Conservation (phyloP, 768 basidiomycete species). For the Mycena galopus region DNA sequence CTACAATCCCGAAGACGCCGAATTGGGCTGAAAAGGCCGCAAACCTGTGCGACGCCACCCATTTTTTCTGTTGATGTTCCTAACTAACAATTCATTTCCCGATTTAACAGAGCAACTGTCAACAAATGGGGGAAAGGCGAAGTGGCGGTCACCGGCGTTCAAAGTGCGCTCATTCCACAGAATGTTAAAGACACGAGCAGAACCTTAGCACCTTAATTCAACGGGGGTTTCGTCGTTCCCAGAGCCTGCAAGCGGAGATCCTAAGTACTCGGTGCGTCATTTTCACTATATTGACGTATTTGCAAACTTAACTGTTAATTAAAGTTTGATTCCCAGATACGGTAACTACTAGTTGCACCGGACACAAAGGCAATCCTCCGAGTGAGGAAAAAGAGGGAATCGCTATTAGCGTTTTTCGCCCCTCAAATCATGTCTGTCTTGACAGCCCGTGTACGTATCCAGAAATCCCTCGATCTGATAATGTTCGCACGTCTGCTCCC, state of each 20-base stretch:
- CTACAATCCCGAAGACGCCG: too few species aligned
- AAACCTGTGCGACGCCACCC: too few species aligned
- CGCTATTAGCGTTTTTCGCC: too few species aligned
- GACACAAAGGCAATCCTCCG: neutral
- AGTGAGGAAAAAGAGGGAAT: neutral
- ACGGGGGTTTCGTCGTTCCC: neutral
- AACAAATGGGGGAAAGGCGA: too few species aligned
- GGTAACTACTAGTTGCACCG: neutral
- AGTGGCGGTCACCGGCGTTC: too few species aligned
- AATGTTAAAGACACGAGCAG: neutral
- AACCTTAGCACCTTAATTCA: neutral
- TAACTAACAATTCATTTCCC: too few species aligned
- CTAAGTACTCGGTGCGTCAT: neutral
- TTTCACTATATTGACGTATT: neutral
- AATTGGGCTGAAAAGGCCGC: too few species aligned
- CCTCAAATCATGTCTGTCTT: neutral
- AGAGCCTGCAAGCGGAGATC: neutral
- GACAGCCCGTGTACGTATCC: neutral
- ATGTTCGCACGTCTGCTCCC: neutral
- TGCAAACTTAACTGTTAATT: neutral
- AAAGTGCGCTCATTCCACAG: too few species aligned
- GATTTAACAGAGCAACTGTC: too few species aligned
- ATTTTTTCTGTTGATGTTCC: too few species aligned
- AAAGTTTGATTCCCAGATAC: neutral
- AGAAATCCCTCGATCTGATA: neutral